Conservation (phyloP, 169 alveolate species). For the Plasmodium fragile region DNA sequence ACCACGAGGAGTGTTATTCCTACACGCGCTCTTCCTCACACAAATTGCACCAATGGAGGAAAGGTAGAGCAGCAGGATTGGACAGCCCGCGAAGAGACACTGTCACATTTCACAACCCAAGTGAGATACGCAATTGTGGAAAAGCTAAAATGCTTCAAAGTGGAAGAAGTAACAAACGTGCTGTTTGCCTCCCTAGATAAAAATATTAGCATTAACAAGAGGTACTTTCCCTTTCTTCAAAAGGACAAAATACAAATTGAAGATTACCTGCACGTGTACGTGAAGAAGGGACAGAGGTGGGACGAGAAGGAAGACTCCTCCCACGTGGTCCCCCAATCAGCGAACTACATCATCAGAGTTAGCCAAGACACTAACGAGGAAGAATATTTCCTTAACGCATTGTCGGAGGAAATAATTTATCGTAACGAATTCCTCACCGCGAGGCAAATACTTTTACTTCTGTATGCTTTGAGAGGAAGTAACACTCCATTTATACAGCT, state of each 20-base stretch:
- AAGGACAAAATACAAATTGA: conserved; percentile 21
- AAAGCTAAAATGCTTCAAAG: conserved; percentile 43
- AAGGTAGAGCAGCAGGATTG: not conserved
- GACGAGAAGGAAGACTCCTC: not conserved
- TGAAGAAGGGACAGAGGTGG: not conserved
- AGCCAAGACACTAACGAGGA: conserved; percentile 1
- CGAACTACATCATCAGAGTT: not conserved
- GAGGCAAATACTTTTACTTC: conserved; percentile 33
- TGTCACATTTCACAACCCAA: not conserved
- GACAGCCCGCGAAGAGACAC: not conserved
- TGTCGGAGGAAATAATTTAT: conserved; percentile 61
- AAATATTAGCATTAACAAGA: conserved; percentile 22
- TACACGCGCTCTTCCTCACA: not conserved
- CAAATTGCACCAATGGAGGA: not conserved
- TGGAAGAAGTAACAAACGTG: conserved; percentile 58
- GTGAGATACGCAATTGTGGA: conserved; percentile 21
- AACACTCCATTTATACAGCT: conserved; percentile 25
- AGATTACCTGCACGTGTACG: conserved; percentile 43
- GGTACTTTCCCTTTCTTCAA: conserved; percentile 30
- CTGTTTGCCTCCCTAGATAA: conserved; percentile 28
- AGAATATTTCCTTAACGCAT: conserved; percentile 10
- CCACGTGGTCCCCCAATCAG: not conserved
- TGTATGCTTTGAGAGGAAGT: not conserved
- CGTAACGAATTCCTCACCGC: conserved; percentile 45
- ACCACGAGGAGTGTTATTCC: not conserved